Percentiles rank a stretch among this genome's conserved stretches.
Evolutionary conservation across 2,329 filamentous ascomycete species (phyloP).

Genomic region (Macrophomina pseudophaseolina): DNA sequence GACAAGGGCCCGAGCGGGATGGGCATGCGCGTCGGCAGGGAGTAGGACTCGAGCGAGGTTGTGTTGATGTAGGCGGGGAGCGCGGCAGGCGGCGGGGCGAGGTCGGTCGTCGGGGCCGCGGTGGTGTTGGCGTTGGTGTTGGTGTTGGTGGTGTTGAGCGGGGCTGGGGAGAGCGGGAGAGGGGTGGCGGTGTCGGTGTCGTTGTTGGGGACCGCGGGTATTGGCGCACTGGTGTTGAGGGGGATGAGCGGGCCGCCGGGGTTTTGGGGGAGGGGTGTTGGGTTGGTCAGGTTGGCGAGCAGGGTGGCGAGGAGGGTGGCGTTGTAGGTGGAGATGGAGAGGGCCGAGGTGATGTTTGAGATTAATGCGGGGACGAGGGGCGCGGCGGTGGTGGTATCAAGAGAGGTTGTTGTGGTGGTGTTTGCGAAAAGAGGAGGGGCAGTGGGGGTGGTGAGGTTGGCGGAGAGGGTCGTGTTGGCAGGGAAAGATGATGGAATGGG

Average conservation of each 20-base stretch:
- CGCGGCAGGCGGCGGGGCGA: background rate
- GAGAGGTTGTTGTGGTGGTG: background rate
- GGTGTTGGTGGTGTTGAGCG: background rate
- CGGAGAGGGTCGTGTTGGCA: background rate
- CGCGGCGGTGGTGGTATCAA: background rate
- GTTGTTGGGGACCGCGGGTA: background rate
- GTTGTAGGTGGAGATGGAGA: slow-evolving; percentile 6
- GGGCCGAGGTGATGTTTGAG: slow-evolving; percentile 2
- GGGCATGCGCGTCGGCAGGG: slow-evolving; percentile 13
- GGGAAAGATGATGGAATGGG: background rate
- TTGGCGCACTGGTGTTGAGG: background rate
- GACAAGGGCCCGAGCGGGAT: background rate
- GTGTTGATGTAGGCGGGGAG: background rate
- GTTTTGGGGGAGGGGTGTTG: background rate
- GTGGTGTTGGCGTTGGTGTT: background rate
- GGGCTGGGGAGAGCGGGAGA: background rate
- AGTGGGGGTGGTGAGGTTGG: background rate
- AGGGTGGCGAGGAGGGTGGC: background rate
- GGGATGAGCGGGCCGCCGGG: background rate
- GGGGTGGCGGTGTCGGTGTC: background rate
- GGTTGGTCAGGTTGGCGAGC: background rate
- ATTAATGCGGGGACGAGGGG: background rate
- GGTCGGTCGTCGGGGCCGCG: background rate
- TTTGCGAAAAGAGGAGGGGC: background rate
- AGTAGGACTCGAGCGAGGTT: background rate